A percentile compares a stretch with the other conserved stretches of the same genome.
Evolutionary conservation across 345 rosid genomes (phyloP).

Genomic region (Eucalyptus victrix): DNA sequence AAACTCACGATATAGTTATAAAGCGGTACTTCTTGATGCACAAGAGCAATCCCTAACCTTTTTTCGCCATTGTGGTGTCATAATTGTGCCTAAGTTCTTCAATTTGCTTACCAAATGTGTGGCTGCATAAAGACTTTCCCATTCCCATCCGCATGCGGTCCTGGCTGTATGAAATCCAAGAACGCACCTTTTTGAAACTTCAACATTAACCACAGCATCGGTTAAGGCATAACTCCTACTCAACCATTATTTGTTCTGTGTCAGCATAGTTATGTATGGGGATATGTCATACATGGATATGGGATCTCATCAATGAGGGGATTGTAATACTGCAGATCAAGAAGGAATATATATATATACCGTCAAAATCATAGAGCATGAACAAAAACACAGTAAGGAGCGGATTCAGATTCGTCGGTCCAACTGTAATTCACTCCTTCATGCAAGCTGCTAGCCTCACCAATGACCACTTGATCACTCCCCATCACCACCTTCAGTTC

Average conservation of each 20-base stretch:
- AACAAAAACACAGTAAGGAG: conserved; percentile 60
- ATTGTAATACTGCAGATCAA: conserved; percentile 12
- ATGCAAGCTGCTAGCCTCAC: conserved; percentile 55
- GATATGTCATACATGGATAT: neutral
- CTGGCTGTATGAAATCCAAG: neutral
- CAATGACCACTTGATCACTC: conserved; percentile 45
- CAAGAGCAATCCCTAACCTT: conserved; percentile 28
- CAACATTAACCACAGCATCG: neutral
- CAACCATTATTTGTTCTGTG: neutral
- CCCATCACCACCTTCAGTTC: conserved; percentile 31
- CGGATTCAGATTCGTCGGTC: conserved; percentile 45
- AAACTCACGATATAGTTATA: conserved; percentile 47
- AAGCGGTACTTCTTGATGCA: conserved; percentile 73
- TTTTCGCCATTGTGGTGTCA: conserved; percentile 57
- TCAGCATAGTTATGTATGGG: neutral
- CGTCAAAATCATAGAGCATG: conserved; percentile 50
- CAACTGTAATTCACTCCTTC: conserved; percentile 49
- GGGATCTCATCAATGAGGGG: neutral
- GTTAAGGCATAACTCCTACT: neutral
- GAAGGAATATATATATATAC: conserved; percentile 29
- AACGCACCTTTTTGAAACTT: neutral
- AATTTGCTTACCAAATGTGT: neutral
- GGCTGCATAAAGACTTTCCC: neutral
- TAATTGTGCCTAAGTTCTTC: conserved; percentile 66
- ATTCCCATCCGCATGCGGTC: neutral